A percentile compares a stretch with the other conserved stretches of the same genome.
phyloP scores from a whole-genome alignment of 2,329 filamentous ascomycete species.

The Monosporascus sp. region DNA sequence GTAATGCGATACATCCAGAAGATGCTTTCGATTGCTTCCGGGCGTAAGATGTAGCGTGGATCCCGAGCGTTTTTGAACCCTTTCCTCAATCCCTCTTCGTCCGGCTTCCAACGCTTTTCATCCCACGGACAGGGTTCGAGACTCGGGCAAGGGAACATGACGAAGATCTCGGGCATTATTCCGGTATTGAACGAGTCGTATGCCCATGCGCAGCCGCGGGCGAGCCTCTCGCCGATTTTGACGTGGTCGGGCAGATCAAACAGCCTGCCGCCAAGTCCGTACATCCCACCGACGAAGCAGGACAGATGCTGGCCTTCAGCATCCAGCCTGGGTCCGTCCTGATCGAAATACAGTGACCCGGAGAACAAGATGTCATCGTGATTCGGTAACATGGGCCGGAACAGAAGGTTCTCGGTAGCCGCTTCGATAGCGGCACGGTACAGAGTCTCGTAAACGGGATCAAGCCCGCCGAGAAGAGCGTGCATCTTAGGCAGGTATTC shows the following conservation, averaged over 20 bases:
- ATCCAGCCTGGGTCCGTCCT: not conserved
- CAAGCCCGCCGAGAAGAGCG: slow-evolving; percentile 57
- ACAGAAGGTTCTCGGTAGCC: slow-evolving; percentile 58
- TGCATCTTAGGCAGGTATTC: slow-evolving; percentile 57
- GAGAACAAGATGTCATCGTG: slow-evolving; percentile 55
- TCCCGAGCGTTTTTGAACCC: slow-evolving; percentile 58
- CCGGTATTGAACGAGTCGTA: slow-evolving; percentile 47
- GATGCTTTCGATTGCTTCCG: slow-evolving; percentile 43
- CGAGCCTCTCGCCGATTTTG: slow-evolving; percentile 37
- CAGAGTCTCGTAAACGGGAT: slow-evolving; percentile 55
- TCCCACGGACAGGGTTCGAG: slow-evolving; percentile 33
- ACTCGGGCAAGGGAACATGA: slow-evolving; percentile 34
- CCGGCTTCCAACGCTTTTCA: slow-evolving; percentile 16
- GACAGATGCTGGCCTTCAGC: slow-evolving; percentile 1
- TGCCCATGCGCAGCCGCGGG: slow-evolving; percentile 49
- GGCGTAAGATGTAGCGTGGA: slow-evolving; percentile 40
- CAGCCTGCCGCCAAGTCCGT: slow-evolving; percentile 27
- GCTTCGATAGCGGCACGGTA: slow-evolving; percentile 56
- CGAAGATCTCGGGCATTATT: slow-evolving; percentile 51
- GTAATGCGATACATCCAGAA: slow-evolving; percentile 47
- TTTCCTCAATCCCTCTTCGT: slow-evolving; percentile 28
- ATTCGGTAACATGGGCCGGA: slow-evolving; percentile 58
- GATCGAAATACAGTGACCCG: not conserved
- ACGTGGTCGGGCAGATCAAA: slow-evolving; percentile 38
- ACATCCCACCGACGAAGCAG: slow-evolving; percentile 2